Conservation (phyloP, 2,329 filamentous ascomycete genomes). For the Pseudofabraea citricarpa region DNA sequence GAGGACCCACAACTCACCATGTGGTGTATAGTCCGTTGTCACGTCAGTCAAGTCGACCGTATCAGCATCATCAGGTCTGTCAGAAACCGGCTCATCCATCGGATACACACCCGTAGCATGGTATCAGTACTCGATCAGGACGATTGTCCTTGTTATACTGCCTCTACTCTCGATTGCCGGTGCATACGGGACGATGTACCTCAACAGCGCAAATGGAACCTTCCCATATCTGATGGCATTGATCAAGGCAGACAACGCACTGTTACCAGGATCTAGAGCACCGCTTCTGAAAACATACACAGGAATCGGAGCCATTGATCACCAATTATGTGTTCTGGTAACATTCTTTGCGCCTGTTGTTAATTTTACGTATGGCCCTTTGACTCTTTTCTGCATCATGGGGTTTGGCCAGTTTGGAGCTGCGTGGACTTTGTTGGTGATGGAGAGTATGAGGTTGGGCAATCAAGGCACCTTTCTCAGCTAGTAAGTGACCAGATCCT, state of each 20-base stretch:
- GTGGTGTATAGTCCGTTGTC: neutral
- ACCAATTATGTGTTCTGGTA: conserved; percentile 16
- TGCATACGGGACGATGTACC: conserved; percentile 9
- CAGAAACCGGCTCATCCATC: neutral
- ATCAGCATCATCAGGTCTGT: neutral
- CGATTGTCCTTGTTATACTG: conserved; percentile 11
- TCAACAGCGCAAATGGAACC: conserved; percentile 17
- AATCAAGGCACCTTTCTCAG: conserved; percentile 35
- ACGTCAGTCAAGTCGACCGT: neutral
- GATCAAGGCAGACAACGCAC: conserved; percentile 6
- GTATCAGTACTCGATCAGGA: conserved; percentile 6
- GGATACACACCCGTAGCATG: conserved; percentile 1
- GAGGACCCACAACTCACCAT: no score
- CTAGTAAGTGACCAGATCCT: conserved; percentile 30
- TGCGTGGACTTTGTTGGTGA: conserved; percentile 27
- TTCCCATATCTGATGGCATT: conserved; percentile 11
- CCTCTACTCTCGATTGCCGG: conserved; percentile 17
- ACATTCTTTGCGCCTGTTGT: conserved; percentile 21
- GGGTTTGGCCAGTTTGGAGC: conserved; percentile 24
- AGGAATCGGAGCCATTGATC: conserved; percentile 16
- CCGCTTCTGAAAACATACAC: conserved; percentile 17
- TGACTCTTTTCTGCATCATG: conserved; percentile 17
- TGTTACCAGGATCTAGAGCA: conserved; percentile 13
- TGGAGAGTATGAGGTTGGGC: conserved; percentile 39
- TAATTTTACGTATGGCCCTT: conserved; percentile 8